These are phyloP conservation scores for Pleurotus sapidus DNA, from an alignment of 768 basidiomycete species.

Conservation along the genomic window DNA sequence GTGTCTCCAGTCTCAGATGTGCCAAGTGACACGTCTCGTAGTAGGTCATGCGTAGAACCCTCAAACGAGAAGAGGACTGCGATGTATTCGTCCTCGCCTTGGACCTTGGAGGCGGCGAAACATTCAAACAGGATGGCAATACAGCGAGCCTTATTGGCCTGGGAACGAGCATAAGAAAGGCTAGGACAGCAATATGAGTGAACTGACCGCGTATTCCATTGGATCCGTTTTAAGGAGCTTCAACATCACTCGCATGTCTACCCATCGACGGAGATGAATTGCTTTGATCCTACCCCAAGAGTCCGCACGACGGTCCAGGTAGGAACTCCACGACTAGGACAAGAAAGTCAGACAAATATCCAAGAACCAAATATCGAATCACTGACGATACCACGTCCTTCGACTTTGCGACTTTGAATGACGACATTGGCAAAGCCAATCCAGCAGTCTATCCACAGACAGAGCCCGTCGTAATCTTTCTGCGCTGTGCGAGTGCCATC, in stretches of 20 bases:
- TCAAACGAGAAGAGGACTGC: slow-evolving; percentile 58
- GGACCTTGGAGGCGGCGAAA: slow-evolving; percentile 42
- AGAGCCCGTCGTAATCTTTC: slow-evolving; percentile 34
- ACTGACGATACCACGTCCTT: slow-evolving; percentile 18
- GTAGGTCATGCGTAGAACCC: slow-evolving; percentile 48
- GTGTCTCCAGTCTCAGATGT: slow-evolving; percentile 19
- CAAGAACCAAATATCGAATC: background rate
- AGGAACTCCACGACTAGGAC: slow-evolving; percentile 45
- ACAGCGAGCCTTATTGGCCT: slow-evolving; percentile 49
- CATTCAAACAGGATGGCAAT: slow-evolving; percentile 51
- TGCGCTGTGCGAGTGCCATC: slow-evolving; percentile 15
- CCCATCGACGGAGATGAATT: slow-evolving; percentile 47
- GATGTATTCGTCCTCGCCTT: slow-evolving; percentile 58
- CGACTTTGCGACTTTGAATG: slow-evolving; percentile 28
- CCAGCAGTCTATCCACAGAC: slow-evolving; percentile 71
- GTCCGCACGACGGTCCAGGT: slow-evolving; percentile 47
- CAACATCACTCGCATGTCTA: slow-evolving; percentile 62
- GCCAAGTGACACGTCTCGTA: slow-evolving; percentile 30
- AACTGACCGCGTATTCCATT: slow-evolving; percentile 53
- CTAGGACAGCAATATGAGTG: background rate
- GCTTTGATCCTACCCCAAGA: slow-evolving; percentile 57
- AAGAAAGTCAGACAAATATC: background rate
- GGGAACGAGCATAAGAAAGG: background rate
- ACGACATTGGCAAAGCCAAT: slow-evolving; percentile 64
- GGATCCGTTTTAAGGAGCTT: slow-evolving; percentile 58